A percentile compares a stretch with the other conserved stretches of the same genome.
Conservation (phyloP, 345 rosid species). For the Populus tremula region DNA sequence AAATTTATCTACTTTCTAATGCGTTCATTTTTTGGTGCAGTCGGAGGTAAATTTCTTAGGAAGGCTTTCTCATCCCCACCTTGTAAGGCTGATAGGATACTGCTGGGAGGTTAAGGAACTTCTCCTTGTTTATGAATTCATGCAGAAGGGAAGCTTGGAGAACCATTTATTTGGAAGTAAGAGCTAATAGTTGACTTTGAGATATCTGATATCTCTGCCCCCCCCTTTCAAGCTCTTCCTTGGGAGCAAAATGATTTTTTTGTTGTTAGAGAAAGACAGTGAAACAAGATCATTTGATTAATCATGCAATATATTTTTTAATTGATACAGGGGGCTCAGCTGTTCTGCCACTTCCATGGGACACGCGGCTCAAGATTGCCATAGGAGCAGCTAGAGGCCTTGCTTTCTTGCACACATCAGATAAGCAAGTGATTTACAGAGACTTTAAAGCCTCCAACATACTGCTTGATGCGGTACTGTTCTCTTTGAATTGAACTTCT, state of each 20-base stretch:
- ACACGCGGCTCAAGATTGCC: constrained; percentile 60
- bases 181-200: constrained; percentile 7
- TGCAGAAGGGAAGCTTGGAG: constrained; percentile 96
- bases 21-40: constrained; percentile 37
- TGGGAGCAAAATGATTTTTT: background rate
- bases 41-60: constrained; percentile 84
- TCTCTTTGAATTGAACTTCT: background rate
- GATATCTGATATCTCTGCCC: background rate
- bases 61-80: constrained; percentile 81
- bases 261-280: background rate
- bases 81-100: constrained; percentile 77
- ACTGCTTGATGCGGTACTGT: constrained; percentile 76
- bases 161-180: constrained; percentile 85
- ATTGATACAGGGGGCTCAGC: constrained; percentile 59
- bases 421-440: constrained; percentile 82
- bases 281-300: background rate
- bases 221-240: background rate
- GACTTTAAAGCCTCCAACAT: constrained; percentile 95
- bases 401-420: constrained; percentile 71
- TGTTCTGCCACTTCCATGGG: constrained; percentile 84
- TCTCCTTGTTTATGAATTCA: constrained; percentile 79
- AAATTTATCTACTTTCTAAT: background rate
- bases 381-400: constrained; percentile 87
- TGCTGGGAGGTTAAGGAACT: constrained; percentile 77
- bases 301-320: constrained; percentile 2